Evolutionary conservation across 1,284 basidiomycete species (phyloP).

Genomic region (Apiotrichum domesticum): DNA sequence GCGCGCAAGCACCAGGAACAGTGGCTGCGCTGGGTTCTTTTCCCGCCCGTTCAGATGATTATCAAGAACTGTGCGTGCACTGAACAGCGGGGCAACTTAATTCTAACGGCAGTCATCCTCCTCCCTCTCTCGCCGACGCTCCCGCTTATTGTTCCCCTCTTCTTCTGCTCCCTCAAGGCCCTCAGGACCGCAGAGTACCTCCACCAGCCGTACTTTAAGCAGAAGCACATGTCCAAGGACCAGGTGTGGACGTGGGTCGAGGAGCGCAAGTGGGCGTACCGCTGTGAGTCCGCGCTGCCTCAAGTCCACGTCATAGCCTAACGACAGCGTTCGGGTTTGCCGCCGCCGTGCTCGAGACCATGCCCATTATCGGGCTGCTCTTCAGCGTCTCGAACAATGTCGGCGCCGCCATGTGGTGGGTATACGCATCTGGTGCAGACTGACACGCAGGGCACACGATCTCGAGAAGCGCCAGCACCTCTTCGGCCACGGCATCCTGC

Average conservation of each 20-base stretch:
- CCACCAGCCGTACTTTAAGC: slow-evolving; percentile 69
- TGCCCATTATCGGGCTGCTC: slow-evolving; percentile 69
- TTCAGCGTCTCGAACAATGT: slow-evolving; percentile 79
- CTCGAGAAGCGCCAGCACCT: slow-evolving; percentile 73
- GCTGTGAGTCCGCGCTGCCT: slow-evolving; percentile 50
- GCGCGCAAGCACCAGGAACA: slow-evolving; percentile 25
- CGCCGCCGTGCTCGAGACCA: slow-evolving; percentile 66
- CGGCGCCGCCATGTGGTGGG: slow-evolving; percentile 79
- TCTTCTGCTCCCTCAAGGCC: slow-evolving; percentile 62
- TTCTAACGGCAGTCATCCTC: slow-evolving; percentile 54
- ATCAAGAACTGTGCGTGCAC: slow-evolving; percentile 51
- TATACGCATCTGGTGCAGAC: background rate
- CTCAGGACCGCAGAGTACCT: slow-evolving; percentile 63
- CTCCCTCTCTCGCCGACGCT: slow-evolving; percentile 60
- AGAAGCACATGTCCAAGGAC: slow-evolving; percentile 67
- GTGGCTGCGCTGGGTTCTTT: slow-evolving; percentile 47
- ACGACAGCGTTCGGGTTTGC: slow-evolving; percentile 68
- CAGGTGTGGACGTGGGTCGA: slow-evolving; percentile 70
- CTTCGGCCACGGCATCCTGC: slow-evolving; percentile 46
- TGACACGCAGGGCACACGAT: slow-evolving; percentile 47
- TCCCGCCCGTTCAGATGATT: slow-evolving; percentile 54
- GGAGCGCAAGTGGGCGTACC: slow-evolving; percentile 80
- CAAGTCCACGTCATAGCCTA: background rate
- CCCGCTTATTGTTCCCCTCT: slow-evolving; percentile 62
- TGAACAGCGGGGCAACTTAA: background rate